Conservation (phyloP, 306 rosid species). For the Macrotyloma uniflorum region DNA sequence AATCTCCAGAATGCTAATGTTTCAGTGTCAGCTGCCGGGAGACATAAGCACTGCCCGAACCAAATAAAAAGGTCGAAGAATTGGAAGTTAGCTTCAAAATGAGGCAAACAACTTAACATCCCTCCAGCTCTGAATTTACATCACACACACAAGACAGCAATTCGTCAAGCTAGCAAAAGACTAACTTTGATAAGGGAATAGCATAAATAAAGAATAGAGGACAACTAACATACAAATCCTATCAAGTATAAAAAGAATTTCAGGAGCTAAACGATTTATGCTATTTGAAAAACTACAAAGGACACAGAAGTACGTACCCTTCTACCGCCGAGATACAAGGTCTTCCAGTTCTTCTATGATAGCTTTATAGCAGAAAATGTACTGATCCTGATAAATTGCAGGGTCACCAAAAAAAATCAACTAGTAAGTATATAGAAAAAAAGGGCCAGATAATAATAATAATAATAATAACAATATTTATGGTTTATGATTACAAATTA, state of each 20-base stretch:
- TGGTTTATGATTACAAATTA: not conserved
- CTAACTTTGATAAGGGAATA: not conserved
- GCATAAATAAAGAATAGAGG: not conserved
- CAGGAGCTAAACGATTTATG: conserved; percentile 21
- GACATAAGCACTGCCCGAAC: conserved; percentile 31
- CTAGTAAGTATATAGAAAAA: not conserved
- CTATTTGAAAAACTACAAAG: conserved; percentile 27
- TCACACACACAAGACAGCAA: conserved; percentile 25
- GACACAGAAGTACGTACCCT: conserved; percentile 40
- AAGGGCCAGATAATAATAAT: not conserved
- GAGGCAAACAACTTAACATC: conserved; percentile 38
- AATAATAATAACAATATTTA: not conserved
- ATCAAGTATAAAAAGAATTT: conserved; percentile 13
- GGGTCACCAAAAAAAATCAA: conserved; percentile 26
- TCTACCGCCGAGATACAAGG: conserved; percentile 56
- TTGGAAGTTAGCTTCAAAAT: conserved; percentile 35
- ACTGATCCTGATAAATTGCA: conserved; percentile 59
- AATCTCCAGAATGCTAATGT: conserved; percentile 31
- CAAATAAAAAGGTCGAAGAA: conserved; percentile 17
- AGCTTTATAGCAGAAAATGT: conserved; percentile 62
- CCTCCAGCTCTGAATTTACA: conserved; percentile 37
- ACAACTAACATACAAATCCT: not conserved
- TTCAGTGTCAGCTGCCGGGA: conserved; percentile 26
- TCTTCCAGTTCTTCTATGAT: conserved; percentile 75
- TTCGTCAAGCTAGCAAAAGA: conserved; percentile 19